These are phyloP conservation scores for Ploettnerulaceae sp. DNA, from an alignment of 2,329 filamentous ascomycete genomes.

Conservation along the genomic window DNA sequence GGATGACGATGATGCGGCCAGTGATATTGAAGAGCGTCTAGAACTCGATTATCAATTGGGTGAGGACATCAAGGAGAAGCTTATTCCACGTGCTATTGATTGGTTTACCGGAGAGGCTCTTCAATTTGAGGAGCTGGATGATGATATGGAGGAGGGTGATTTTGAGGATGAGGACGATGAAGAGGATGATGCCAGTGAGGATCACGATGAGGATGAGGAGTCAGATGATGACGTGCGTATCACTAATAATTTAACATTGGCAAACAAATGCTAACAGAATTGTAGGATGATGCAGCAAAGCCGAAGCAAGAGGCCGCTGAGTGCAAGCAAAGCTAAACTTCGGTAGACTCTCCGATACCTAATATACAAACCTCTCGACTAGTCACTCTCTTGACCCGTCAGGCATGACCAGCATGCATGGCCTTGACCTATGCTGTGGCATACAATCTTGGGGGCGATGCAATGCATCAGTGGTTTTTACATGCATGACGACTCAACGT, in stretches of 20 bases:
- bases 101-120: conserved; percentile 99
- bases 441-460: conserved; percentile 9
- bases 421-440: conserved; percentile 13
- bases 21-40: conserved; percentile 93
- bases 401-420: conserved; percentile 5
- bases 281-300: conserved; percentile 80
- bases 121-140: conserved; percentile 88
- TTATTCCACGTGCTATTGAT: conserved; percentile 96
- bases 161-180: conserved; percentile 85
- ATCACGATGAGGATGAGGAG: conserved; percentile 69
- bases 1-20: conserved; percentile 68
- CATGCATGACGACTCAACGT: conserved; percentile 14
- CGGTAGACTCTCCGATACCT: conserved; percentile 5
- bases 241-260: conserved; percentile 6
- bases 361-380: neutral
- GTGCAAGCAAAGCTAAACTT: conserved; percentile 84
- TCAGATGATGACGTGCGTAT: conserved; percentile 71
- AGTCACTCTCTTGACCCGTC: conserved; percentile 11
- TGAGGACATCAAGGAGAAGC: conserved; percentile 99
- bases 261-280: conserved; percentile 25
- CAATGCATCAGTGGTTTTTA: conserved; percentile 14
- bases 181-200: conserved; percentile 79
- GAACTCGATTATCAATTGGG: conserved; percentile 98
- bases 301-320: conserved; percentile 92
- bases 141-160: conserved; percentile 76